Evolutionary conservation across 345 rosid species (phyloP).

Genomic region (Balakata baccata): DNA sequence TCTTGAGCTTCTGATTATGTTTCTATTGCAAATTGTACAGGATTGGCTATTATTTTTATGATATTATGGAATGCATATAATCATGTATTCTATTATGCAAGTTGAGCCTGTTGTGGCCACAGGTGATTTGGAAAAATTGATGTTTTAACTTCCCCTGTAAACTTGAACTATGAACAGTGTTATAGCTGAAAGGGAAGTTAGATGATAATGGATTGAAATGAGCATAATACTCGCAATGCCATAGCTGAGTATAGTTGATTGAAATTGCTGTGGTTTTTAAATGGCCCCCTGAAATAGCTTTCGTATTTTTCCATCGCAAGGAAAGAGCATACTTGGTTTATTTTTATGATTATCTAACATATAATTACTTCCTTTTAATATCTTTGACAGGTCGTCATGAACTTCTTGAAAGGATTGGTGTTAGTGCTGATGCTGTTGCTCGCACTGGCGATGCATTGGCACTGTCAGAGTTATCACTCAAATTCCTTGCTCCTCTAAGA

Average conservation of each 20-base stretch:
- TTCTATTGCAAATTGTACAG: not conserved
- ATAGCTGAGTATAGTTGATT: not conserved
- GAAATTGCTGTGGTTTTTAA: not conserved
- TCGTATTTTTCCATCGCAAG: not conserved
- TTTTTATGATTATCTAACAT: not conserved
- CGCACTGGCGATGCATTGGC: conserved; percentile 67
- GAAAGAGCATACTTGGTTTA: not conserved
- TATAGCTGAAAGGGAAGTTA: not conserved
- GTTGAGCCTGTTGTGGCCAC: not conserved
- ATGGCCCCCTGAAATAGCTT: not conserved
- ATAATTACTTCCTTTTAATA: not conserved
- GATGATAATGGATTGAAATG: not conserved
- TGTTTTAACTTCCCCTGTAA: not conserved
- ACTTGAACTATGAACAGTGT: not conserved
- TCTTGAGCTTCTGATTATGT: not conserved
- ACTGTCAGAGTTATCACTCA: conserved; percentile 66
- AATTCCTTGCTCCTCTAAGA: conserved; percentile 70
- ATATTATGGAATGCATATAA: not conserved
- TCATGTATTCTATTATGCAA: not conserved
- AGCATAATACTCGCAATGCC: not conserved
- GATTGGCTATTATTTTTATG: not conserved
- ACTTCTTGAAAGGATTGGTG: conserved; percentile 62
- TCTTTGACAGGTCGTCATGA: conserved; percentile 67
- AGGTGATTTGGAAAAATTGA: not conserved
- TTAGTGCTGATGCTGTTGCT: conserved; percentile 67